Conservation (phyloP, 148 eudicot species). For the Arbutus unedo region DNA sequence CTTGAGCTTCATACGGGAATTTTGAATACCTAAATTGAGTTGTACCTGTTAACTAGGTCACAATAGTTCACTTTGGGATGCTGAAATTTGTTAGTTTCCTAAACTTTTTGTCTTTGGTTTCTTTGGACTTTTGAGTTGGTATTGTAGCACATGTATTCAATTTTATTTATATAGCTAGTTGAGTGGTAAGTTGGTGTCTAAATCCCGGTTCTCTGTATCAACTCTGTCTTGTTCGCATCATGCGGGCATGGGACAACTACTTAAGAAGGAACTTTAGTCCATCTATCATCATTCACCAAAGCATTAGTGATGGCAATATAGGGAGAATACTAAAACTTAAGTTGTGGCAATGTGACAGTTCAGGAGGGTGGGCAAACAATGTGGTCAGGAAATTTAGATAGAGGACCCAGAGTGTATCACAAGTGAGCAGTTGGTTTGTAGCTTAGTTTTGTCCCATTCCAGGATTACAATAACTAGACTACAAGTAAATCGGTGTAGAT, state of each 20-base stretch:
- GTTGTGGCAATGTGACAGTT: neutral
- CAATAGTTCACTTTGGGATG: neutral
- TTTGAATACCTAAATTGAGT: too few relatives aligned
- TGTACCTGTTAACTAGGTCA: neutral
- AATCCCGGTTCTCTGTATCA: neutral
- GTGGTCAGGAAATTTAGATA: neutral
- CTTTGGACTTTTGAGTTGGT: neutral
- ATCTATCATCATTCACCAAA: too few relatives aligned
- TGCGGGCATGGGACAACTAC: neutral
- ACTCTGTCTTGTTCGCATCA: neutral
- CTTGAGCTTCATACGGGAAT: neutral
- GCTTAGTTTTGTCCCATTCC: neutral
- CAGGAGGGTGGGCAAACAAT: neutral
- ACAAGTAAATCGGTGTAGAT: neutral
- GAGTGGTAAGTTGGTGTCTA: neutral
- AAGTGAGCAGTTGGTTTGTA: neutral
- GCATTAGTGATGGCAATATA: neutral
- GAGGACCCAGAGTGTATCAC: neutral
- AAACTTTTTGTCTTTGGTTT: neutral
- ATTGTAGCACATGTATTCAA: neutral
- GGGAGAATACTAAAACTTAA: neutral
- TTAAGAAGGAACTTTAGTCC: neutral
- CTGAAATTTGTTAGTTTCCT: neutral
- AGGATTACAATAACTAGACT: too few relatives aligned
- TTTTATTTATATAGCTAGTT: neutral